Percentiles rank a stretch among this genome's conserved stretches.
These are phyloP conservation scores for Spatholobus suberectus DNA, from an alignment of 306 rosid genomes.

Conservation along the genomic window DNA sequence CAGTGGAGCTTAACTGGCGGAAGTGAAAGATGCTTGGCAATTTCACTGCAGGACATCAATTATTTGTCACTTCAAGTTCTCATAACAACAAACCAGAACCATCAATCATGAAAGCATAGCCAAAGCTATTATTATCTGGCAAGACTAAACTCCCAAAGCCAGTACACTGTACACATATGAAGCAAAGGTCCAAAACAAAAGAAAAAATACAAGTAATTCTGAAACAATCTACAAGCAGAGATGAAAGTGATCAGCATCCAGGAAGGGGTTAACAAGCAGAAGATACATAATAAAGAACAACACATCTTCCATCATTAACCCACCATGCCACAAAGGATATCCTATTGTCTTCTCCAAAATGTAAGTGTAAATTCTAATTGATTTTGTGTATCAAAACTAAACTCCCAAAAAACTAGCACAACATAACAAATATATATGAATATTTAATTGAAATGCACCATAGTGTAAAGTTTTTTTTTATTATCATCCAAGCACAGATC, in stretches of 20 bases:
- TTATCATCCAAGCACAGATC: too few relatives aligned
- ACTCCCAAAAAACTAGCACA: neutral
- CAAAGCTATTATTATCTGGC: too few relatives aligned
- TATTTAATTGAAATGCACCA: too few relatives aligned
- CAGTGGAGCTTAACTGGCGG: conserved; percentile 97
- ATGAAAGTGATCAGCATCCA: neutral
- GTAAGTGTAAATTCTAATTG: too few relatives aligned
- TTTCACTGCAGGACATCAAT: conserved; percentile 61
- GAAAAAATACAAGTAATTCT: neutral
- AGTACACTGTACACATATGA: too few relatives aligned
- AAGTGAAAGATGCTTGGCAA: conserved; percentile 90
- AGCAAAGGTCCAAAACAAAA: conserved; percentile 3
- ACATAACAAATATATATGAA: neutral
- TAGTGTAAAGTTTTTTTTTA: too few relatives aligned
- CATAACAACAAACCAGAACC: neutral
- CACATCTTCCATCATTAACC: neutral
- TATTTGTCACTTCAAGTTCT: conserved; percentile 1
- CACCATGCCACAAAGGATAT: neutral
- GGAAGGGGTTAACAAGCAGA: too few relatives aligned
- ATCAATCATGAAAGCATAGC: conserved; percentile 21
- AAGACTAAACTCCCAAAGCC: neutral
- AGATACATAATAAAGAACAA: neutral
- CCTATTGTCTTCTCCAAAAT: neutral
- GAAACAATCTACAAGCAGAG: neutral
- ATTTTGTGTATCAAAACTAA: too few relatives aligned